Percentiles rank a stretch among this genome's conserved stretches.
These are phyloP conservation scores for Lactarius deliciosus DNA, from an alignment of 768 basidiomycete species.

Conservation along the genomic window DNA sequence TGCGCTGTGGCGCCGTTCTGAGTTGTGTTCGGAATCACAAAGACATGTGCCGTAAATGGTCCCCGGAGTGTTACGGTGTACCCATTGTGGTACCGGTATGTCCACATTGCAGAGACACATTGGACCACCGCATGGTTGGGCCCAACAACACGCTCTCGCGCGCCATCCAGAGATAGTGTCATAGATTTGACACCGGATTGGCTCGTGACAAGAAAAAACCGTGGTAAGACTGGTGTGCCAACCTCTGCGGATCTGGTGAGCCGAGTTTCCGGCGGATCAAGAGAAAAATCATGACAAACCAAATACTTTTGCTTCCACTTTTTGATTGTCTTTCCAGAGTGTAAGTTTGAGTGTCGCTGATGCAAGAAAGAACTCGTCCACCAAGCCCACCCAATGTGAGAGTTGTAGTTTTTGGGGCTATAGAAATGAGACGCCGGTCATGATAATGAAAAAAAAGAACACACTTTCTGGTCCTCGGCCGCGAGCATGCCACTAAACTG, in stretches of 20 bases:
- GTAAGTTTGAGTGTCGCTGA: conserved; percentile 76
- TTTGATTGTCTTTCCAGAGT: conserved; percentile 84
- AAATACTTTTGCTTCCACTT: conserved; percentile 78
- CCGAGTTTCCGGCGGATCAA: not conserved
- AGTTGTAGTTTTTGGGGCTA: conserved; percentile 56
- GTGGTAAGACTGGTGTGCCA: conserved; percentile 72
- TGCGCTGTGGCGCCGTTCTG: conserved; percentile 22
- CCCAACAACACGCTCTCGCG: conserved; percentile 60
- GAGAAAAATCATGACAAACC: conserved; percentile 47
- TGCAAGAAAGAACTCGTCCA: conserved; percentile 68
- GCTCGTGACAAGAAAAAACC: conserved; percentile 82
- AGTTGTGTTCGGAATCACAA: conserved; percentile 35
- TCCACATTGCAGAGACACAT: conserved; percentile 75
- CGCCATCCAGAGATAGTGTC: conserved; percentile 75
- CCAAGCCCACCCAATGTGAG: conserved; percentile 63
- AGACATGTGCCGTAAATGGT: conserved; percentile 66
- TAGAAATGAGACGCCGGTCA: not conserved
- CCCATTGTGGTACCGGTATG: conserved; percentile 76
- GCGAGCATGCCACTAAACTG: conserved; percentile 70
- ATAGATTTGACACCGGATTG: conserved; percentile 85
- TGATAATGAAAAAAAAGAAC: conserved; percentile 30
- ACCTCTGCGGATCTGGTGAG: conserved; percentile 54
- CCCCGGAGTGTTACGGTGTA: conserved; percentile 77
- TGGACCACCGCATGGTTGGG: conserved; percentile 56
- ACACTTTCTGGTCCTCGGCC: conserved; percentile 48